Percentiles rank a stretch among this genome's conserved stretches.
phyloP scores from a whole-genome alignment of 768 basidiomycete genomes.

The Rhodotorula babjevae region DNA sequence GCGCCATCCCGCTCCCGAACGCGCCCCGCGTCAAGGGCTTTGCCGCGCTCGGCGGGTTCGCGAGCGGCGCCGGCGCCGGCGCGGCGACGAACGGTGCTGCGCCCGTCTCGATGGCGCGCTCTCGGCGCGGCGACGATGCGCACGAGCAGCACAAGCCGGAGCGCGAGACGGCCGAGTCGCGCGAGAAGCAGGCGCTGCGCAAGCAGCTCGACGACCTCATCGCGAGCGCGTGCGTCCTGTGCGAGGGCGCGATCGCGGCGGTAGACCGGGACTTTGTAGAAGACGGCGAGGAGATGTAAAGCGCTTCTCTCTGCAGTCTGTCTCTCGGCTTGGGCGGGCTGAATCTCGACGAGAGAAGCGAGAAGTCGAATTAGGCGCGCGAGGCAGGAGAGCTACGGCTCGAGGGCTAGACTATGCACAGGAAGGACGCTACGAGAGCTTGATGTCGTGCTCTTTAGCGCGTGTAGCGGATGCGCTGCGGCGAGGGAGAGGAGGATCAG shows the following conservation, averaged over 20 bases:
- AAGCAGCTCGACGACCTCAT: conserved; percentile 83
- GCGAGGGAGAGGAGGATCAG: not conserved
- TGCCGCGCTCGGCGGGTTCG: not conserved
- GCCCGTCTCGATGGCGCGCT: not conserved
- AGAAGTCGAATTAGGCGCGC: too few species aligned
- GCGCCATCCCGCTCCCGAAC: conserved; percentile 38
- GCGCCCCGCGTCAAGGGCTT: not conserved
- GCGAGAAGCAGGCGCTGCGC: conserved; percentile 70
- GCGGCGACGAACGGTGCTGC: not conserved
- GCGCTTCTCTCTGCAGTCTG: too few species aligned
- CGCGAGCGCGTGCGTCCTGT: conserved; percentile 83
- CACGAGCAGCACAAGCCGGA: conserved; percentile 48
- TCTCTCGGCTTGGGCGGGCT: not conserved
- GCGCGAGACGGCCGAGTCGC: conserved; percentile 65
- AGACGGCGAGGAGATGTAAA: conserved; percentile 50
- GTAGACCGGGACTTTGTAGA: conserved; percentile 85
- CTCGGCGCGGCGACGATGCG: conserved; percentile 39
- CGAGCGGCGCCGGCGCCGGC: too few species aligned
- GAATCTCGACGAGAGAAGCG: not conserved
- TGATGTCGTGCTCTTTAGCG: too few species aligned
- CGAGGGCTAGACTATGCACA: too few species aligned
- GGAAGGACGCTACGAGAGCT: too few species aligned
- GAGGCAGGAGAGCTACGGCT: too few species aligned
- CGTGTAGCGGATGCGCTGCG: not conserved
- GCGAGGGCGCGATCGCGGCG: conserved; percentile 79